A percentile compares a stretch with the other conserved stretches of the same genome.
These are phyloP conservation scores for Pseudozyma pruni DNA, from an alignment of 1,284 basidiomycete genomes.

Conservation along the genomic window DNA sequence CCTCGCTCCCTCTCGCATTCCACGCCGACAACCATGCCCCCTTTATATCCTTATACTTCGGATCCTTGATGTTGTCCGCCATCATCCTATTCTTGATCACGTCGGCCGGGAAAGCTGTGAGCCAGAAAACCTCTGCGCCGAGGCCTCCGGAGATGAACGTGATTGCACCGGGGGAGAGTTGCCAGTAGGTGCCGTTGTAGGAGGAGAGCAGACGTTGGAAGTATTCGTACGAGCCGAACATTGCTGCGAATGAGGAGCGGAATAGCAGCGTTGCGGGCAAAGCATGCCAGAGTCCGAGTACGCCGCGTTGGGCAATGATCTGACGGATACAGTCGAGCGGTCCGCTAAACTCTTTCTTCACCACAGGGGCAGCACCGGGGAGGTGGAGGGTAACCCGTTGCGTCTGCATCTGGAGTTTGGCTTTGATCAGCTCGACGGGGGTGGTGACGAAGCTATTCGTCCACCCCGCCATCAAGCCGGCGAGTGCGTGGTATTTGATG, in stretches of 20 bases:
- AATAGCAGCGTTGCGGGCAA: conserved; percentile 68
- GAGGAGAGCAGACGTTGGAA: conserved; percentile 47
- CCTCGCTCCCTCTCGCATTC: conserved; percentile 36
- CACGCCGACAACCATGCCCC: conserved; percentile 44
- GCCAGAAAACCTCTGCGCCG: conserved; percentile 68
- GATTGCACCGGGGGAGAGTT: conserved; percentile 75
- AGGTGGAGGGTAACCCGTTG: conserved; percentile 70
- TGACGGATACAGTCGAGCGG: conserved; percentile 68
- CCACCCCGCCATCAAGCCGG: conserved; percentile 79
- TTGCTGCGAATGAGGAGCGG: conserved; percentile 60
- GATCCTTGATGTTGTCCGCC: conserved; percentile 72
- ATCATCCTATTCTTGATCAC: conserved; percentile 74
- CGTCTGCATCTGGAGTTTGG: conserved; percentile 80
- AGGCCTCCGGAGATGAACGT: conserved; percentile 76
- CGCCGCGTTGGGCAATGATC: conserved; percentile 60
- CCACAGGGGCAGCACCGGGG: background rate
- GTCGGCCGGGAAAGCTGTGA: conserved; percentile 79
- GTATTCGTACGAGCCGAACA: conserved; percentile 67
- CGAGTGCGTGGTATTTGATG: conserved; percentile 68
- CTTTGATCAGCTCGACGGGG: conserved; percentile 74
- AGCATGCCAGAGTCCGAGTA: conserved; percentile 66
- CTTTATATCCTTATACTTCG: conserved; percentile 53
- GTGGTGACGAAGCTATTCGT: conserved; percentile 77
- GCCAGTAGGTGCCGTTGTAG: conserved; percentile 40
- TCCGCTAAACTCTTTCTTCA: conserved; percentile 52